Base-by-base conservation (phyloP, 352 stramenopile species). In the Elongisporangium anandrum region DNA sequence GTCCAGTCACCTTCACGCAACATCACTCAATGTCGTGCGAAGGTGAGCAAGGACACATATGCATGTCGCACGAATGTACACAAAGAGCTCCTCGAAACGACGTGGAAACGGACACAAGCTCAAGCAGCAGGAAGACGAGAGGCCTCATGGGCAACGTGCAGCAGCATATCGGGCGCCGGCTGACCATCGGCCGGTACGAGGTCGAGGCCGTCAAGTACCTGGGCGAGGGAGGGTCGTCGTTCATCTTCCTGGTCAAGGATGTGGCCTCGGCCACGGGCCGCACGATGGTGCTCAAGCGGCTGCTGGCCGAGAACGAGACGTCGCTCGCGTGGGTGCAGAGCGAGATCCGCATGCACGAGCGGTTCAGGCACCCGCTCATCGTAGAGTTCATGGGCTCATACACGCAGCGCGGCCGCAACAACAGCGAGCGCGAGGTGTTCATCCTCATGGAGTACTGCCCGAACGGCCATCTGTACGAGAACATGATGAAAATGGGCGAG, bases 371-470 rank as follows among this genome's bases (percentile, higher is more conserved):
- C 54, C 66, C 77, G 49, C 74, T 87, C 49, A 68, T 93, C 47
- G 81, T 93, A 52, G 76, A 91, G 61, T 92, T 80, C 61, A 57
- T 87, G 50, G 69, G 76, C 16, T 88, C 78, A 13, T 69, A 85
- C 34, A 75, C 75, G 24, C 72, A 68, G 53, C 68, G 73, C 29
- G 63, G 66, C 12, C 63, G 65, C 4, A 61, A 54, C 12, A 61
- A 70, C 55, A 57, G 56, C 10, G 79, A 90, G 68, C 82, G 55
- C 49, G 94, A 98, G 63, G 92, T 98, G 55, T 90, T 96, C 54
- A 97, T 98, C 62, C 72, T 99, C 57, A 98, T 99, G 90, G 96
- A 99, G 71, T 98, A 97, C 68, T 99, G 94, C 60, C 84, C 96
- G 19, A 81, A 88, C 7, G 96, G 96, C 10, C 92, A 98, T 65